Evolutionary conservation across 2,329 filamentous ascomycete species (phyloP).

Genomic region (Diaporthe sp.): DNA sequence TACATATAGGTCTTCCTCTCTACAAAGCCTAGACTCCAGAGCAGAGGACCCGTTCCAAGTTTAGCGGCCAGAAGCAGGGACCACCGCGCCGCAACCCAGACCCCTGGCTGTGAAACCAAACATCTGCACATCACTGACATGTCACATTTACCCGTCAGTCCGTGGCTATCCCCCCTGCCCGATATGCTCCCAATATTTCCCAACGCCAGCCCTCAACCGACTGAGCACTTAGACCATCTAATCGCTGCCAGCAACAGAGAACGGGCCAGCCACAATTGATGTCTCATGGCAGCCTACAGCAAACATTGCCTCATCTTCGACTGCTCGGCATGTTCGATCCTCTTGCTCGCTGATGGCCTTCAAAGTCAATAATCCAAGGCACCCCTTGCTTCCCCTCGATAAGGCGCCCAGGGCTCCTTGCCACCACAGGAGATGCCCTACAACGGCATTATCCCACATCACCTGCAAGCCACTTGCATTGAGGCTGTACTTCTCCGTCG

Average conservation of each 20-base stretch:
- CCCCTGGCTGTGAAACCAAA: conserved; percentile 29
- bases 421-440: neutral
- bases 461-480: conserved; percentile 36
- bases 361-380: neutral
- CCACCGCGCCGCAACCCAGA: conserved; percentile 10
- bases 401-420: neutral
- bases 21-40: no score
- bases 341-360: neutral
- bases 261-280: neutral
- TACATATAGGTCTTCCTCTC: no score
- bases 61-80: conserved; percentile 12
- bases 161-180: no score
- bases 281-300: neutral
- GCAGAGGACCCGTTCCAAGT: neutral
- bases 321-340: neutral
- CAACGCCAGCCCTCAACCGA: neutral
- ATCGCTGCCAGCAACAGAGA: neutral
- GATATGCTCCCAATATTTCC: neutral
- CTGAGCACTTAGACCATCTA: no score
- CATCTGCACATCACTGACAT: conserved; percentile 26
- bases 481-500: conserved; percentile 30
- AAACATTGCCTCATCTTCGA: neutral
- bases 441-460: conserved; percentile 17
- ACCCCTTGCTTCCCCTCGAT: neutral
- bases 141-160: conserved; percentile 5